A percentile compares a stretch with the other conserved stretches of the same genome.
These are phyloP conservation scores for Russula brevipes DNA, from an alignment of 768 basidiomycete species.

Conservation along the genomic window DNA sequence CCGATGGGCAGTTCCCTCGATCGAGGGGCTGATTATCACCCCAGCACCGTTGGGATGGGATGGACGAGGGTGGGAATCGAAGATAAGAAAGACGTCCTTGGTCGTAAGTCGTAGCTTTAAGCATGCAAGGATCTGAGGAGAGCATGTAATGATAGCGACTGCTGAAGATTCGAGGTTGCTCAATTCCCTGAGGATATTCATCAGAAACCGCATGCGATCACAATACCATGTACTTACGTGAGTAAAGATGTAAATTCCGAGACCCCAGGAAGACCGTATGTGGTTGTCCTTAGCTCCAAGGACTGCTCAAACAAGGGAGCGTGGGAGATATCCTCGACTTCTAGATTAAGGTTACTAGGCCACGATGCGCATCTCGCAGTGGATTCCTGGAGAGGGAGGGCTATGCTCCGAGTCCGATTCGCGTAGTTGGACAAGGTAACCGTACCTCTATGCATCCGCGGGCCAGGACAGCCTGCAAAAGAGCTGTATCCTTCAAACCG, in stretches of 20 bases:
- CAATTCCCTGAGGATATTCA: conserved; percentile 27
- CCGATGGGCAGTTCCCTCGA: conserved; percentile 40
- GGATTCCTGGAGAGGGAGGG: conserved; percentile 43
- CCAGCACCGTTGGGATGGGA: conserved; percentile 54
- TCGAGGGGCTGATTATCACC: conserved; percentile 47
- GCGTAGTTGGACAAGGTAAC: not conserved
- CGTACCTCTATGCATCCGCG: conserved; percentile 37
- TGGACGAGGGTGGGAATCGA: conserved; percentile 63
- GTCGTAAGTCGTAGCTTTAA: conserved; percentile 33
- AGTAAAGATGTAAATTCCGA: conserved; percentile 37
- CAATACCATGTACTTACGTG: conserved; percentile 24
- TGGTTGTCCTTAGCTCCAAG: conserved; percentile 34
- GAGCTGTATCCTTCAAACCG: conserved; percentile 28
- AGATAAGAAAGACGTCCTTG: conserved; percentile 46
- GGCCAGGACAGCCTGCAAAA: conserved; percentile 35
- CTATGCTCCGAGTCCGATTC: no score
- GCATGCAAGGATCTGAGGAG: conserved; percentile 62
- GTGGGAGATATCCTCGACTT: conserved; percentile 48
- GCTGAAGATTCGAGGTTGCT: conserved; percentile 28
- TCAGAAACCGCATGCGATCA: not conserved
- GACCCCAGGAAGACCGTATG: conserved; percentile 37
- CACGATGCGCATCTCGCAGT: conserved; percentile 53
- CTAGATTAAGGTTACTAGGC: conserved; percentile 47
- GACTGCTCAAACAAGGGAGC: conserved; percentile 47
- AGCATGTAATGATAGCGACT: conserved; percentile 57